A percentile compares a stretch with the other conserved stretches of the same genome.
phyloP scores from a whole-genome alignment of 78 protist species.

The Protostelium mycophagum region DNA sequence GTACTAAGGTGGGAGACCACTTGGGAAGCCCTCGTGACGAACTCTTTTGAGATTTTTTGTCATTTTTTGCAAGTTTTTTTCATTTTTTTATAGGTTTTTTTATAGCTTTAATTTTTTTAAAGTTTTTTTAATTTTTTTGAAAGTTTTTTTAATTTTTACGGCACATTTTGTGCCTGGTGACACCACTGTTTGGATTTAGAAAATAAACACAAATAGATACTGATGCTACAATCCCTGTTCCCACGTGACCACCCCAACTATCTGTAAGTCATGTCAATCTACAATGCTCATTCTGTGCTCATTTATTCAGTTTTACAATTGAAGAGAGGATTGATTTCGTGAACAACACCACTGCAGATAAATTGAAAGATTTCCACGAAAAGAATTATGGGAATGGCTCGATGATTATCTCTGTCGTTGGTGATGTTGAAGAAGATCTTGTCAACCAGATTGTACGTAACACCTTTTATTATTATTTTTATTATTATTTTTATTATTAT shows the following conservation, averaged over 20 bases:
- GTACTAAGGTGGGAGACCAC: too few relatives aligned
- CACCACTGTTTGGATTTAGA: too few relatives aligned
- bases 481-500: too few relatives aligned
- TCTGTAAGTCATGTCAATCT: neutral
- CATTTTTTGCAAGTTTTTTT: too few relatives aligned
- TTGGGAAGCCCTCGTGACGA: too few relatives aligned
- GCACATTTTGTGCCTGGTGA: too few relatives aligned
- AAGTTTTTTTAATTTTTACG: too few relatives aligned
- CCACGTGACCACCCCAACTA: neutral
- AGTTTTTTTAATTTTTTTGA: too few relatives aligned
- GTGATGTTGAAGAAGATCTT: neutral
- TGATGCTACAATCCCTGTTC: neutral
- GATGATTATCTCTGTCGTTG: neutral
- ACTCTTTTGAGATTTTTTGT: too few relatives aligned
- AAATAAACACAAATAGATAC: neutral
- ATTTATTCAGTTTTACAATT: neutral
- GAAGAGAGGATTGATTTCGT: neutral
- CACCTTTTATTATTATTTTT: neutral
- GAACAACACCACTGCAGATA: neutral
- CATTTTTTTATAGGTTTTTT: too few relatives aligned
- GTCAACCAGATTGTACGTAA: neutral
- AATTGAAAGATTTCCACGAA: neutral
- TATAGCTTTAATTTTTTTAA: too few relatives aligned
- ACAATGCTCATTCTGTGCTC: neutral
- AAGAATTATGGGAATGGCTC: neutral